Evolutionary conservation across 1,284 basidiomycete species (phyloP), one percentile per base, ranked within the genome.

Genomic region (Grifola frondosa): DNA sequence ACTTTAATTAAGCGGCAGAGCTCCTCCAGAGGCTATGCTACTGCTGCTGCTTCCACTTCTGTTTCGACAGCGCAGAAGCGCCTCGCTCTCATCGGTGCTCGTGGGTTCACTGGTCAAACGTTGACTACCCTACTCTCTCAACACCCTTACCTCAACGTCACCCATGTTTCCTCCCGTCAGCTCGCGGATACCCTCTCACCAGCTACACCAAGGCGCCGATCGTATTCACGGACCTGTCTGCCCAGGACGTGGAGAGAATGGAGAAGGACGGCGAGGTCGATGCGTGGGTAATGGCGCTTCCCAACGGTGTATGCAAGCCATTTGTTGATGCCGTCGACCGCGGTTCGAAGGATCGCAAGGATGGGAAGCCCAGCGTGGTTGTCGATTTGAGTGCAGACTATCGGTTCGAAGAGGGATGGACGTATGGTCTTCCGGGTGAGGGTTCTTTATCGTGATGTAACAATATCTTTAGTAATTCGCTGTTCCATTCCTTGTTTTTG

Each of bases 351-450:
- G 80, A 80, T 63, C 73, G 75, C 44, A 63, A 55, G 44, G 60
- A 50, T 44, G 71, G 77, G 33, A 80, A 76, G 61, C 62, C 70
- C 30, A 88, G 84, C 59, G 91, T 89, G 29, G 75, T 99, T 39
- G 87, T 99, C 35, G 96, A 99, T 64, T 71, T 99, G 50, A 83
- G 91, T 56, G 97, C 96, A 30, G 96, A 99, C 69, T 94, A 94
- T 67, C 76, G 96, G 47, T 99, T 99, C 65, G 92, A 97, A 74
- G 74, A 84, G 35, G 85, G 80, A 37, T 99, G 96, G 96, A 91
- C 89, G 50, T 99, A 99, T 64, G 96, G 96, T 58, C 83, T 99
- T 70, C 96, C 97, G 70, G 96, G 97, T 99, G 81, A 90, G 94
- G 70, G 60, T 62, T 62, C 64, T 55, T 62, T 57, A 56, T 58